These are phyloP conservation scores for Zea luxurians DNA, from an alignment of 176 grass and related monocot species.

Conservation along the genomic window DNA sequence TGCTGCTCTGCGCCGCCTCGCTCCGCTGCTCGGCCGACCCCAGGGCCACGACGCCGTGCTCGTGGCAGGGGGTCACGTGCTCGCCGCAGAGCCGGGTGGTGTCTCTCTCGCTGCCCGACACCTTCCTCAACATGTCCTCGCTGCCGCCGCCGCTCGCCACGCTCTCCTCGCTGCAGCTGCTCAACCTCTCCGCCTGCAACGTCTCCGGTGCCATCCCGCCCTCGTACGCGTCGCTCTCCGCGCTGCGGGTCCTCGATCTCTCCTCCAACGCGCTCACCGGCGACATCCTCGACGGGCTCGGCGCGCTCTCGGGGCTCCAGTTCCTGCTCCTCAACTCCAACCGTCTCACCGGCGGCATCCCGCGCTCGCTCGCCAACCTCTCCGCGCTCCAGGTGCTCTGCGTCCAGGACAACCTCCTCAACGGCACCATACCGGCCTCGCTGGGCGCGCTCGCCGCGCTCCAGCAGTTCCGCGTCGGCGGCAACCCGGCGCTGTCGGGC, in stretches of 20 bases:
- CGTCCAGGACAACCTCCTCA: slow-evolving; percentile 91
- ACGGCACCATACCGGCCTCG: slow-evolving; percentile 75
- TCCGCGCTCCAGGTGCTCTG: slow-evolving; percentile 83
- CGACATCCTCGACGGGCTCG: too few species aligned
- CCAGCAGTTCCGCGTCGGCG: slow-evolving; percentile 53
- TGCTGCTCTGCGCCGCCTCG: too few species aligned
- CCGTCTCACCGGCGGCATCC: neutral
- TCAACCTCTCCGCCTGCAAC: too few species aligned
- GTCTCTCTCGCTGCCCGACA: slow-evolving; percentile 77
- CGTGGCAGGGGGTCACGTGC: slow-evolving; percentile 89
- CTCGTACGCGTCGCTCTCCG: too few species aligned
- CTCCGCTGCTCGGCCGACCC: slow-evolving; percentile 28
- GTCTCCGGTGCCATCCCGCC: too few species aligned
- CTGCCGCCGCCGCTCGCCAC: too few species aligned
- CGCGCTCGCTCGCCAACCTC: slow-evolving; percentile 66
- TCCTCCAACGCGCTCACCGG: too few species aligned
- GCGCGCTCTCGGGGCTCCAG: too few species aligned
- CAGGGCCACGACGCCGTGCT: slow-evolving; percentile 56
- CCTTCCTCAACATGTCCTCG: slow-evolving; percentile 81
- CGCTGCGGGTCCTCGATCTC: too few species aligned
- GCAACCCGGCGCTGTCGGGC: slow-evolving; percentile 37
- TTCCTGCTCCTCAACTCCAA: too few species aligned
- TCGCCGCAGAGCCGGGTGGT: slow-evolving; percentile 83
- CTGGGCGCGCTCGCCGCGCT: slow-evolving; percentile 74
- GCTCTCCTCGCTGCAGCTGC: too few species aligned